Evolutionary conservation across 2,329 filamentous ascomycete genomes (phyloP).

Genomic region (Monilinia polystroma): DNA sequence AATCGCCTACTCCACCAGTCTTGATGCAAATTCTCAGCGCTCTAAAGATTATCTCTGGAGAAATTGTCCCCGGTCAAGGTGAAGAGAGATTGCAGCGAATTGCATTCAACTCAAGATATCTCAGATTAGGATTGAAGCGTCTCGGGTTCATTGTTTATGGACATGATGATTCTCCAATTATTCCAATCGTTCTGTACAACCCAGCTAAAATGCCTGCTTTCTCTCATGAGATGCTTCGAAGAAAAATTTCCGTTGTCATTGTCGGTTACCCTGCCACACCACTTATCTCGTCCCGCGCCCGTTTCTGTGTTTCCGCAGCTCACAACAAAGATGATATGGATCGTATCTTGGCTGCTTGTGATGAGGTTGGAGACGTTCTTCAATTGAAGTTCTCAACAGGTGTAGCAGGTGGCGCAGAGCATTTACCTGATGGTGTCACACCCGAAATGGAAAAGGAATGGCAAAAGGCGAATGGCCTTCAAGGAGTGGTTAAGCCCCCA

Average conservation of each 20-base stretch:
- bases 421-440: conserved; percentile 68
- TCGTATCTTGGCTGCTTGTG: conserved; percentile 81
- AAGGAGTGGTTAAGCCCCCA: conserved; percentile 54
- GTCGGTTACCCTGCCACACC: conserved; percentile 97
- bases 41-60: conserved; percentile 84
- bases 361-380: conserved; percentile 86
- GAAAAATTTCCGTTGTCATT: conserved; percentile 96
- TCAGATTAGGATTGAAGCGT: conserved; percentile 95
- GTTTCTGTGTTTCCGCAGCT: conserved; percentile 92
- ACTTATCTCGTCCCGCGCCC: conserved; percentile 87
- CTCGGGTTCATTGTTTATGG: conserved; percentile 96
- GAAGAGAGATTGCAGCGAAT: conserved; percentile 94
- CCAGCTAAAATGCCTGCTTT: conserved; percentile 99
- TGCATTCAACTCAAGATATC: conserved; percentile 96
- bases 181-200: conserved; percentile 92
- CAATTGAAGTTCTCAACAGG: conserved; percentile 98
- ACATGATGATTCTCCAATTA: conserved; percentile 96
- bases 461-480: conserved; percentile 55
- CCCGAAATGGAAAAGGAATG: conserved; percentile 71
- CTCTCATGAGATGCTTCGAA: conserved; percentile 96
- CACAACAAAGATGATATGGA: conserved; percentile 99
- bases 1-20: conserved; percentile 83
- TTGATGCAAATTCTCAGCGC: conserved; percentile 88
- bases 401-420: conserved; percentile 81
- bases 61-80: conserved; percentile 84